These are phyloP conservation scores for Apiotrichum sp. DNA, from an alignment of 1,284 basidiomycete species.

Conservation along the genomic window DNA sequence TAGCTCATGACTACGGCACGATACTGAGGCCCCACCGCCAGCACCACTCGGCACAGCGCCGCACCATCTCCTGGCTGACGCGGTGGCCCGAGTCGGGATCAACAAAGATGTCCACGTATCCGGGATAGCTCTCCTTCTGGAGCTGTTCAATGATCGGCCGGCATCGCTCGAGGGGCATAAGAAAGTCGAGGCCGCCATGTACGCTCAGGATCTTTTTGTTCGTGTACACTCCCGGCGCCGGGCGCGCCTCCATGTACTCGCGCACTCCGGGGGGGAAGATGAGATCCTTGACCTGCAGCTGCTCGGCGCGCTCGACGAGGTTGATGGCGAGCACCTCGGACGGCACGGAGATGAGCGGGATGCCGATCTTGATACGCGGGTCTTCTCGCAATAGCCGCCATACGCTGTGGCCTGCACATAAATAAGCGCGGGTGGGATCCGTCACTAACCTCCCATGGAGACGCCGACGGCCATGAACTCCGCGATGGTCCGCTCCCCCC, in stretches of 20 bases:
- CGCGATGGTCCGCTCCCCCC: conserved; percentile 57
- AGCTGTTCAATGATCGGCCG: background rate
- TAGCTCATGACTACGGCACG: background rate
- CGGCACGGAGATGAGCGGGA: conserved; percentile 69
- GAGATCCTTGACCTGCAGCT: conserved; percentile 53
- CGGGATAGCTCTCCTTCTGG: background rate
- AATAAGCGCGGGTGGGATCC: too few species aligned
- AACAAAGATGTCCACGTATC: conserved; percentile 1
- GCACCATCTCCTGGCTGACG: conserved; percentile 5
- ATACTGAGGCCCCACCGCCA: conserved; percentile 5
- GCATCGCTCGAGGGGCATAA: conserved; percentile 28
- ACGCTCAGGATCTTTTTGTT: conserved; percentile 67
- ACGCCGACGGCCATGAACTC: conserved; percentile 58
- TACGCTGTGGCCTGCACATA: conserved; percentile 16
- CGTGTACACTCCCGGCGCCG: conserved; percentile 49
- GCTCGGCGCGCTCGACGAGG: conserved; percentile 41
- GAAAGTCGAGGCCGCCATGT: conserved; percentile 50
- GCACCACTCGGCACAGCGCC: conserved; percentile 3
- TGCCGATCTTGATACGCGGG: conserved; percentile 64
- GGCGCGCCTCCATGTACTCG: conserved; percentile 54
- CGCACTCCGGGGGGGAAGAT: conserved; percentile 48
- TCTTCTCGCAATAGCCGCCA: conserved; percentile 52
- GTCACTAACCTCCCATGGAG: conserved; percentile 47
- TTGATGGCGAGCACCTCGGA: conserved; percentile 55
- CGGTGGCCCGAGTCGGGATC: conserved; percentile 4